phyloP scores from a whole-genome alignment of 495 filamentous ascomycete species.

The Xylaria acuta region DNA sequence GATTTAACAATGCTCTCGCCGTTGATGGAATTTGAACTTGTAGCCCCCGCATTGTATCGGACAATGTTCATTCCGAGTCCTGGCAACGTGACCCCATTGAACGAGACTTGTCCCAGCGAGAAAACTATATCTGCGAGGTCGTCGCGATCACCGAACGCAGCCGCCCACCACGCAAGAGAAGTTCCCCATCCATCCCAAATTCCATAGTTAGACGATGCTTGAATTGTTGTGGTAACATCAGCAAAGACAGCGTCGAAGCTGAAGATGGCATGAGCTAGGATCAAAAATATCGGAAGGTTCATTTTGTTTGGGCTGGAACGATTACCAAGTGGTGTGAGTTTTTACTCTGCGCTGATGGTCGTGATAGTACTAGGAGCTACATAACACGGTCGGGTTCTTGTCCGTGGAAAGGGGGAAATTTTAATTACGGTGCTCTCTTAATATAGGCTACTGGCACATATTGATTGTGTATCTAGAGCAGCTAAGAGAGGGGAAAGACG shows the following conservation, averaged over 20 bases:
- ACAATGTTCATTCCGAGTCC: conserved; percentile 50
- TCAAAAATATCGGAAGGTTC: neutral
- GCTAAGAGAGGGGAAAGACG: conserved; percentile 1
- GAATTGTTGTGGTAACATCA: conserved; percentile 42
- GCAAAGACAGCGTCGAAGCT: conserved; percentile 25
- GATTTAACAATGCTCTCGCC: conserved; percentile 44
- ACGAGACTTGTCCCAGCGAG: conserved; percentile 31
- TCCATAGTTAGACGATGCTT: conserved; percentile 42
- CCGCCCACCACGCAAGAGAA: conserved; percentile 51
- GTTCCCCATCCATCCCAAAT: conserved; percentile 51
- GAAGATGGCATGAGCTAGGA: conserved; percentile 4
- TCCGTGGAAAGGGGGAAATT: neutral
- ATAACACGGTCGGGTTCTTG: neutral
- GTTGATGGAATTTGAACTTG: conserved; percentile 42
- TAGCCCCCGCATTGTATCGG: conserved; percentile 49
- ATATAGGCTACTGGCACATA: neutral
- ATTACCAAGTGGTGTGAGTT: neutral
- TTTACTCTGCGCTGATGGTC: neutral
- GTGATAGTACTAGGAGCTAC: neutral
- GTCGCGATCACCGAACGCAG: conserved; percentile 42
- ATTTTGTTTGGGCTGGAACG: neutral
- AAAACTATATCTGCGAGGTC: conserved; percentile 49
- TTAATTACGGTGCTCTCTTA: neutral
- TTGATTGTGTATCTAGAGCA: neutral
- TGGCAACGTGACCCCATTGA: conserved; percentile 36